Base-by-base conservation (phyloP, 192 early-diverging fungal species). In the Diversispora epigaea region DNA sequence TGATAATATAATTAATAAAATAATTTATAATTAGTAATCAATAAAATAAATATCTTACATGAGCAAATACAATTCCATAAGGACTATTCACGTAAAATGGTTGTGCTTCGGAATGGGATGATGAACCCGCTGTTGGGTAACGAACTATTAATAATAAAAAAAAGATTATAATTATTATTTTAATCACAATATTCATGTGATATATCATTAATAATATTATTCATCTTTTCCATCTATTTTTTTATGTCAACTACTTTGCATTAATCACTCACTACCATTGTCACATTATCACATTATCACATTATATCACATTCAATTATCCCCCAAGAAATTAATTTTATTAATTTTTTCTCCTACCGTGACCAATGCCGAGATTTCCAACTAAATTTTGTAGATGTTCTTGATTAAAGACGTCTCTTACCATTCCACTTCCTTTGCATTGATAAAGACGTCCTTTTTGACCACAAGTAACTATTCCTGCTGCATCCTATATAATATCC, bases 1-100 rank as follows among this genome's bases (percentile, higher is more conserved):
- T 32, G 25, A 32, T 32, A 32, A 32, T 32, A 32, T 32, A 32
- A 32, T 32, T 32, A 32, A 32, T 32, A 32, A 32, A 1, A 32
- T 32, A 32, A 32, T 32, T 32, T 0, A 32, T 32, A 19, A 15
- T 6, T 15, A 56, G 21, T 6, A 56, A 6, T 56, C 21, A 6
- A 15, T 56, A 6, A 56, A 56, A 56, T 56, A 77, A 32, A 15
- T 25, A 4, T 78, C 87, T 77, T 90, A 94, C 93, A 78, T 99
- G 98, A 40, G 93, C 97, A 77, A 98, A 87, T 21, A 91, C 94
- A 55, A 99, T 90, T 45, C 98, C 98, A 78, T 99, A 99, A 15
- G 98, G 98, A 78, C 91, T 93, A 90, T 99, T 99, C 78, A 99
- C 98, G 80, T 98, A 99, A 80, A 99, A 98, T 56, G 98, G 97